Evolutionary conservation across 768 basidiomycete genomes (phyloP).

Genomic region (Amanita jacksonii): DNA sequence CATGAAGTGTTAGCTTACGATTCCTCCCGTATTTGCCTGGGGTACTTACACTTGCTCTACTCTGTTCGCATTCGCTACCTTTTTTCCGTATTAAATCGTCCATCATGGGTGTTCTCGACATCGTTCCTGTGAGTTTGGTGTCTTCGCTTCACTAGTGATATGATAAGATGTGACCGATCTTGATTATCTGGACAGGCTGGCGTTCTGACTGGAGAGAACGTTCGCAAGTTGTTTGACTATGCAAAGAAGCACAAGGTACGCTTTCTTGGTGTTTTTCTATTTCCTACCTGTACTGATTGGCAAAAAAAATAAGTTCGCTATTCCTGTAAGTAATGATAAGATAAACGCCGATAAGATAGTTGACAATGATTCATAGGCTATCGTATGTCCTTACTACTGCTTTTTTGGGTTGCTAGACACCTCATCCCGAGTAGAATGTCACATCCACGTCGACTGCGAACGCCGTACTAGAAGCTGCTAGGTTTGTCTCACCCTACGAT

Average conservation of each 20-base stretch:
- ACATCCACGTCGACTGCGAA: conserved; percentile 95
- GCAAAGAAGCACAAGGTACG: conserved; percentile 80
- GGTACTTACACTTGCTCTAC: background rate
- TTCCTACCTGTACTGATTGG: too few relatives aligned
- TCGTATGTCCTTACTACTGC: conserved; percentile 37
- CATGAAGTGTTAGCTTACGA: background rate
- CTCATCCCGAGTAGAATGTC: conserved; percentile 90
- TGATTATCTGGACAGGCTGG: conserved; percentile 51
- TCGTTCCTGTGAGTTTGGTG: conserved; percentile 7
- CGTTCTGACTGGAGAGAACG: conserved; percentile 91
- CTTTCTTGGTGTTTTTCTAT: conserved; percentile 7
- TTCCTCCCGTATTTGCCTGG: background rate
- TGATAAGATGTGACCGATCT: background rate
- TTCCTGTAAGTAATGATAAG: conserved; percentile 48
- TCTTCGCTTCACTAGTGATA: background rate
- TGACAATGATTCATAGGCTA: conserved; percentile 38
- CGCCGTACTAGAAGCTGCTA: conserved; percentile 91
- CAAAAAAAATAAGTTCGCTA: too few relatives aligned
- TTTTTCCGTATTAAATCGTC: background rate
- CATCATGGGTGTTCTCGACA: conserved; percentile 7
- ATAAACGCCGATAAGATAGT: background rate
- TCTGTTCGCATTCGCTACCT: background rate
- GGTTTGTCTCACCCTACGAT: conserved; percentile 32
- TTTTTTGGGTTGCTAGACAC: background rate
- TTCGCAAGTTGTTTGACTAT: conserved; percentile 92